phyloP scores from a whole-genome alignment of 2,329 filamentous ascomycete species.

The Albophoma yamanashiensis region DNA sequence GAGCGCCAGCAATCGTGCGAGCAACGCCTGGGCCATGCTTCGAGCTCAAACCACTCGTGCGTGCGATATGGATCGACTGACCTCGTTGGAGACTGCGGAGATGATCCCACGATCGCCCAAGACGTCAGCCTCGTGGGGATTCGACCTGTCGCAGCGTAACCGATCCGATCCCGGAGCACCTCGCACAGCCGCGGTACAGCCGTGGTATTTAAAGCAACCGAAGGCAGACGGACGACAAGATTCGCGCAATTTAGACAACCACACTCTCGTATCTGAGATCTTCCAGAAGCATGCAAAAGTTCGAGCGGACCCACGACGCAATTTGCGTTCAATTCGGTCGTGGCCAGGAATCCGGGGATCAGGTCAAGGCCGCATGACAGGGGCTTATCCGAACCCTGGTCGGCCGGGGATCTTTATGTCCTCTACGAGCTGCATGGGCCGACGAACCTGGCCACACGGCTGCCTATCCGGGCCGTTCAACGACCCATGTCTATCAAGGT shows the following conservation, averaged over 20 bases:
- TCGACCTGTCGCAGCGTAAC: too few species aligned
- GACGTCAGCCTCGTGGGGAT: neutral
- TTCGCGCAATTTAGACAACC: neutral
- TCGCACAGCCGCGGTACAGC: too few species aligned
- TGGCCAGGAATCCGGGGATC: conserved; percentile 21
- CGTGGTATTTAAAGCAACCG: neutral
- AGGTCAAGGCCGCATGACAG: conserved; percentile 14
- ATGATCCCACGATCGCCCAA: neutral
- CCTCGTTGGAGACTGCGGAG: neutral
- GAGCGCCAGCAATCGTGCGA: conserved; percentile 1
- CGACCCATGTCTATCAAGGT: conserved; percentile 9
- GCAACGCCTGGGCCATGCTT: neutral
- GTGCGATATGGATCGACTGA: neutral
- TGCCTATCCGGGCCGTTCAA: conserved; percentile 23
- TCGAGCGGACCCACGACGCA: conserved; percentile 4
- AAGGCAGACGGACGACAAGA: neutral
- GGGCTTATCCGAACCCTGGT: conserved; percentile 15
- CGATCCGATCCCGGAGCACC: too few species aligned
- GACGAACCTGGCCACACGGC: conserved; percentile 19
- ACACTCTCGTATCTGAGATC: conserved; percentile 8
- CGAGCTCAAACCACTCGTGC: neutral
- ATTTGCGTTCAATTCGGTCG: conserved; percentile 6
- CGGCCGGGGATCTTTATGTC: conserved; percentile 13
- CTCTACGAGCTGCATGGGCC: conserved; percentile 6
- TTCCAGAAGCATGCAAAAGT: conserved; percentile 21